Evolutionary conservation across 2,329 filamentous ascomycete genomes (phyloP), one percentile per base, ranked within the genome.

Genomic region (Colletotrichum agaves): DNA sequence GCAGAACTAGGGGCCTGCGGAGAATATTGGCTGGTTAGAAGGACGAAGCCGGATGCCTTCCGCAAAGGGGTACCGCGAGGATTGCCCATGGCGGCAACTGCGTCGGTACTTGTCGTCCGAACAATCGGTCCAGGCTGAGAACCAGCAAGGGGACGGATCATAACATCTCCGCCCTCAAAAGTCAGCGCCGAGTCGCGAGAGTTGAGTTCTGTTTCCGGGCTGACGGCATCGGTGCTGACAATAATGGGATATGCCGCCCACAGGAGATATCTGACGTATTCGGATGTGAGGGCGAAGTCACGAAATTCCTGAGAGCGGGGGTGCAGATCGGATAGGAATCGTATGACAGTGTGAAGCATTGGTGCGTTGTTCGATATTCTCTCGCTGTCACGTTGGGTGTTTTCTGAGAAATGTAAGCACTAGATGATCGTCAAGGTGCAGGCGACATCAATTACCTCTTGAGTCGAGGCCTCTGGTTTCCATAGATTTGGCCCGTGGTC

Each of bases 11-110:
- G 86, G 1, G 82, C 80, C 57, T 87, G 80, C 10, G 86, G 84
- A 0, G 85, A 82, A 63, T 88, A 87, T 63, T 92, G 88, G 3
- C 92, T 87, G 5, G 92, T 94, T 21, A 99, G 84, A 2, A 99
- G 86, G 33, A 98, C 90, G 76, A 98, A 99, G 0, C 95, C 98
- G 0, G 95, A 98, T 2, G 93, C 91, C 72, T 94, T 89, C 37
- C 91, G 89, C 27, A 97, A 83, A 19, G 90, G 88, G 6, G 89
- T 87, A 0, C 90, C 88, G 68, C 85, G 78, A n/a, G 79, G 79
- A 17, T 81, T 83, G 13, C 83, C 81, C 62, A 78, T 80, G 60
- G 78, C 86, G 53, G 78, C 81, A 71, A 83, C 83, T 44, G 88
- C 84, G 15, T 82, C 78, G 5, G 87, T 77, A 52, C 77, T 90